Evolutionary conservation across 768 basidiomycete species (phyloP).

Genomic region (Cubamyces lactineus): DNA sequence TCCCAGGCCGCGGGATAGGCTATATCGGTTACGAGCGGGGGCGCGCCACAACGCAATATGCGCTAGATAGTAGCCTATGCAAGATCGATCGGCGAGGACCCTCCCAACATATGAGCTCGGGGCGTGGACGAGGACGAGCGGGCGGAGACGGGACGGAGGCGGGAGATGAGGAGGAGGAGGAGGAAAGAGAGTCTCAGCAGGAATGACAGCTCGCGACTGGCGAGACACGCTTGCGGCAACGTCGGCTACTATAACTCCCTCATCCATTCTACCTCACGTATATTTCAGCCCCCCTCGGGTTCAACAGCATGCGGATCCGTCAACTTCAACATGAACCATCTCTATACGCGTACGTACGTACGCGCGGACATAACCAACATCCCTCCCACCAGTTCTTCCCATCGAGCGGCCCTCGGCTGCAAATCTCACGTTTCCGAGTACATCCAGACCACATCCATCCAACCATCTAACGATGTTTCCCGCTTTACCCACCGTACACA

Average conservation of each 20-base stretch:
- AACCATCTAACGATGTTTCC: too few species aligned
- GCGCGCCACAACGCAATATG: constrained; percentile 23
- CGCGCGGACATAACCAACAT: too few species aligned
- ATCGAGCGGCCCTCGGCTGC: too few species aligned
- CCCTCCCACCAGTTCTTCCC: too few species aligned
- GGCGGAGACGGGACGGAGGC: not conserved
- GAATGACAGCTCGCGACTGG: constrained; percentile 1
- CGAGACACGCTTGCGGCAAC: not conserved
- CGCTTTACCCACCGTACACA: too few species aligned
- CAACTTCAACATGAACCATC: too few species aligned
- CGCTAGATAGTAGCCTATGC: constrained; percentile 12
- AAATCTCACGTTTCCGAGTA: too few species aligned
- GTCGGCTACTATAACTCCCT: not conserved
- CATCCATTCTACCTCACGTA: not conserved
- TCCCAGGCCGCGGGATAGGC: constrained; percentile 20
- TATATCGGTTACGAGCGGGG: constrained; percentile 22
- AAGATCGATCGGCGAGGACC: constrained; percentile 16
- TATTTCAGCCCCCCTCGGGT: not conserved
- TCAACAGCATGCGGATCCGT: too few species aligned
- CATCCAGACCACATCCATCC: too few species aligned
- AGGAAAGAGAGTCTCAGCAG: not conserved
- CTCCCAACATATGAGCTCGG: constrained; percentile 5
- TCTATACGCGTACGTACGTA: too few species aligned
- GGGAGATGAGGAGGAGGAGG: constrained; percentile 3
- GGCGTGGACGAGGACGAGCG: not conserved